Conservation (phyloP, 768 basidiomycete species). For the Hericium coralloides region DNA sequence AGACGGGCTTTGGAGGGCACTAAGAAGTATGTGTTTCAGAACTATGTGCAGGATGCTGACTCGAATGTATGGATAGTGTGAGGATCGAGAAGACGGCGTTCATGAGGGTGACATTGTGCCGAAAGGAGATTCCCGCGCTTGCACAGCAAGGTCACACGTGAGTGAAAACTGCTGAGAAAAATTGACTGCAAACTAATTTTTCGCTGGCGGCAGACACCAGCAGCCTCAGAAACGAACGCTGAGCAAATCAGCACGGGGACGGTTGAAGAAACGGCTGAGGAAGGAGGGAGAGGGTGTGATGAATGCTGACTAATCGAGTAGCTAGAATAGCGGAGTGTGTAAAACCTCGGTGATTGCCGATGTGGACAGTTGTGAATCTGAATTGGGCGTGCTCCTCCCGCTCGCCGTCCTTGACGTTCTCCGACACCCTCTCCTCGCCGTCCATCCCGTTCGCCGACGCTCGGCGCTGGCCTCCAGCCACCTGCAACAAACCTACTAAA, state of each 20-base stretch:
- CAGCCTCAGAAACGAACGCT: conserved; percentile 41
- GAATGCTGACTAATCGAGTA: neutral
- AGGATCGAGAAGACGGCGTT: conserved; percentile 42
- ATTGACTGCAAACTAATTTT: neutral
- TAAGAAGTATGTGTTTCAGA: conserved; percentile 40
- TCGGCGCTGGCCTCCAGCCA: neutral
- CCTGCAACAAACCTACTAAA: too few relatives aligned
- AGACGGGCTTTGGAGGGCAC: conserved; percentile 43
- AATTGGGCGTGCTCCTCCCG: neutral
- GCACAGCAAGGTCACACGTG: conserved; percentile 40
- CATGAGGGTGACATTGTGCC: conserved; percentile 62
- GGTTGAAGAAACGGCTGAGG: conserved; percentile 38
- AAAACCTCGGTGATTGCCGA: neutral
- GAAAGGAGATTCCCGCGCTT: conserved; percentile 28
- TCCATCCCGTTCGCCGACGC: neutral
- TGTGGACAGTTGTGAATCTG: neutral
- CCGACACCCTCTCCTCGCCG: neutral
- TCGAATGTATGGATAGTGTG: conserved; percentile 1
- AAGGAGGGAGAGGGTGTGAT: conserved; percentile 15
- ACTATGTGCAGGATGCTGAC: neutral
- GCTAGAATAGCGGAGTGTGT: neutral
- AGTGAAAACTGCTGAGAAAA: conserved; percentile 15
- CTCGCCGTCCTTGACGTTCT: neutral
- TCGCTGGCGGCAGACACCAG: conserved; percentile 40
- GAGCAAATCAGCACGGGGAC: conserved; percentile 47